Evolutionary conservation across 2,329 filamentous ascomycete genomes (phyloP), one percentile per base, ranked within the genome.

Genomic region (Chaetomium sp.): DNA sequence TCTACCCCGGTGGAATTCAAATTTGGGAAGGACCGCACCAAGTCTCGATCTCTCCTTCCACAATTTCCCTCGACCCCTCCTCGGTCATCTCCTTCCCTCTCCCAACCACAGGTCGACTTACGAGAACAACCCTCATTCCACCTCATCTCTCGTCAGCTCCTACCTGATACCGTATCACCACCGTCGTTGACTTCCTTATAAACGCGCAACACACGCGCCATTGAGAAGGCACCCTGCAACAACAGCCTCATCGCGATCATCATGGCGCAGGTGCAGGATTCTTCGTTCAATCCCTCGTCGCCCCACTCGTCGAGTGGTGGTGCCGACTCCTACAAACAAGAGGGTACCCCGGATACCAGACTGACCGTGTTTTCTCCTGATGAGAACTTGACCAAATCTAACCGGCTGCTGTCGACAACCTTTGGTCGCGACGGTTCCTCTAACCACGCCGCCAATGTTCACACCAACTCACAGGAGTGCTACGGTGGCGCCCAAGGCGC

Each of bases 341-440:
- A 70, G 62, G 79, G 78, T 12, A 88, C 86, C 5, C 85, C 85
- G 0, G 82, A 86, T 56, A 86, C 84, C 6, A 79, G 78, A 49
- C 61, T 85, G 43, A 85, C 84, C 5, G 72, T 79, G 5, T 86
- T 87, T 65, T 87, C 84, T 4, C 83, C 84, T 0, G 79, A 82
- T 12, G 80, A 82, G 42, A 69, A 69, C 51, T 76, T 76, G 11
- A 69, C 71, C 40, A 77, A 76, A 61, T 75, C 76, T 19, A 68
- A 69, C 12, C 72, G 71, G 56, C 61, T 68, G 14, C 60, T 71
- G 19, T 27, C 19, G 12, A 70, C 71, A 34, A 63, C 67, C 7
- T 62, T 74, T 41, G 65, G 61, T 42, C 57, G 67, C 10, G 64
- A 49, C 33, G 55, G 63, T 36, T 56, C 66, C 19, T 64, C 69